A percentile compares a stretch with the other conserved stretches of the same genome.
phyloP scores from a whole-genome alignment of 352 stramenopile species.

The Pythium brachiatum region DNA sequence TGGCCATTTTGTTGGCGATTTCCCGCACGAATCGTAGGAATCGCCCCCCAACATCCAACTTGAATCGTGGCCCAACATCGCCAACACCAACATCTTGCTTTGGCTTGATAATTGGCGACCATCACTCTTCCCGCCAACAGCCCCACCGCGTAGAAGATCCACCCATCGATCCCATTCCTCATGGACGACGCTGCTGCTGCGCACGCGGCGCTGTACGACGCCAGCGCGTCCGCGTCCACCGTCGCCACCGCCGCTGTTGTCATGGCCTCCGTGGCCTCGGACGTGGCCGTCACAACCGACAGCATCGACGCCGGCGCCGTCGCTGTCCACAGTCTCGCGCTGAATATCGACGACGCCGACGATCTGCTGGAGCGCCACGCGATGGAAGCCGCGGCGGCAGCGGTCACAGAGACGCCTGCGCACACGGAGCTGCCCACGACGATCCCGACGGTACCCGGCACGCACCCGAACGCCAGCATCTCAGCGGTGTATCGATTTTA shows the following conservation, averaged over 20 bases:
- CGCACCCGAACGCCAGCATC: slow-evolving; percentile 26
- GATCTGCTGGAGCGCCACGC: slow-evolving; percentile 17
- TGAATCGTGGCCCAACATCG: background rate
- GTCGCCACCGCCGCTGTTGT: background rate
- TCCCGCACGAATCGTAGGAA: slow-evolving; percentile 3
- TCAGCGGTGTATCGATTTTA: slow-evolving; percentile 82
- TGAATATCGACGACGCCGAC: slow-evolving; percentile 16
- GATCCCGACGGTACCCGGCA: slow-evolving; percentile 9
- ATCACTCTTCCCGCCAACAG: slow-evolving; percentile 3
- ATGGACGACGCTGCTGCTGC: background rate
- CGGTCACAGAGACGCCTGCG: background rate
- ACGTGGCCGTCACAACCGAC: background rate
- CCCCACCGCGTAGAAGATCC: background rate
- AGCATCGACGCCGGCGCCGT: background rate
- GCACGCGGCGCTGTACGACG: background rate
- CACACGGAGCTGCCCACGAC: slow-evolving; percentile 1
- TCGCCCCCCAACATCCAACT: background rate
- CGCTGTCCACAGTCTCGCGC: slow-evolving; percentile 11
- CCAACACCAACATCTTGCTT: background rate
- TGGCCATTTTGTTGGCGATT: slow-evolving; percentile 1
- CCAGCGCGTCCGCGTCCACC: background rate
- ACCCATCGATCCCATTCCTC: background rate
- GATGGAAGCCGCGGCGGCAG: slow-evolving; percentile 1
- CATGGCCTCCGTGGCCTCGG: background rate
- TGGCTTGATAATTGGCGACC: slow-evolving; percentile 1